These are phyloP conservation scores for Aureobasidium sp. DNA, from an alignment of 2,329 filamentous ascomycete species.

Conservation along the genomic window DNA sequence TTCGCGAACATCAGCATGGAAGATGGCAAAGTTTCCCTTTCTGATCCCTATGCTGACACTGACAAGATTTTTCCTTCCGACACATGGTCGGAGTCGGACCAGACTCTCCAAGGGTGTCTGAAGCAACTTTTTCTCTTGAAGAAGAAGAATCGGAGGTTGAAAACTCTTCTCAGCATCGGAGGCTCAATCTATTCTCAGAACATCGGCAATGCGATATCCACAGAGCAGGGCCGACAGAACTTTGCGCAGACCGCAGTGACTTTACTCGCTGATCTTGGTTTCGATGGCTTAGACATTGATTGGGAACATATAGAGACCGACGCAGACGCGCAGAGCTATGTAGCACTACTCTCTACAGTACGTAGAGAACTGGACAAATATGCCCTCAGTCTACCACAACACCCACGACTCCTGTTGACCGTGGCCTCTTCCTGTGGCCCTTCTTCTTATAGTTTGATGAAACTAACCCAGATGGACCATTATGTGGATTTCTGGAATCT, in stretches of 20 bases:
- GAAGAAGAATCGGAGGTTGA: constrained; percentile 67
- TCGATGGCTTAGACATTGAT: not conserved
- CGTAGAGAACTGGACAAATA: not conserved
- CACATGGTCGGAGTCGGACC: constrained; percentile 57
- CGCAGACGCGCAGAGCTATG: not conserved
- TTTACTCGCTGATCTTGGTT: not conserved
- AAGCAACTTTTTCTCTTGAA: constrained; percentile 73
- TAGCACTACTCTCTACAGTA: not conserved
- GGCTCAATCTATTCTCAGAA: constrained; percentile 78
- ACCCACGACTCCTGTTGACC: not conserved
- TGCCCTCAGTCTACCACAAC: not conserved
- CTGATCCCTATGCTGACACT: constrained; percentile 61
- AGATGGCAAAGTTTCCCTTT: constrained; percentile 68
- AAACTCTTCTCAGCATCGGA: constrained; percentile 74
- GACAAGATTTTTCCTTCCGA: constrained; percentile 64
- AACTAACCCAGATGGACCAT: constrained; percentile 34
- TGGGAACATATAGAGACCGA: not conserved
- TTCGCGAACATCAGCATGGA: constrained; percentile 82
- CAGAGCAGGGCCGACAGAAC: not conserved
- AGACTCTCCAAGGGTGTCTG: constrained; percentile 67
- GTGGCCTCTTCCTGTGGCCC: constrained; percentile 23
- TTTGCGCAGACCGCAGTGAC: not conserved
- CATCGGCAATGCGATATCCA: constrained; percentile 51
- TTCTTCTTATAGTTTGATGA: constrained; percentile 36
- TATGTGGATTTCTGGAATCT: constrained; percentile 45